A percentile compares a stretch with the other conserved stretches of the same genome.
These are phyloP conservation scores for Podospora comata DNA, from an alignment of 495 filamentous ascomycete species.

Conservation along the genomic window DNA sequence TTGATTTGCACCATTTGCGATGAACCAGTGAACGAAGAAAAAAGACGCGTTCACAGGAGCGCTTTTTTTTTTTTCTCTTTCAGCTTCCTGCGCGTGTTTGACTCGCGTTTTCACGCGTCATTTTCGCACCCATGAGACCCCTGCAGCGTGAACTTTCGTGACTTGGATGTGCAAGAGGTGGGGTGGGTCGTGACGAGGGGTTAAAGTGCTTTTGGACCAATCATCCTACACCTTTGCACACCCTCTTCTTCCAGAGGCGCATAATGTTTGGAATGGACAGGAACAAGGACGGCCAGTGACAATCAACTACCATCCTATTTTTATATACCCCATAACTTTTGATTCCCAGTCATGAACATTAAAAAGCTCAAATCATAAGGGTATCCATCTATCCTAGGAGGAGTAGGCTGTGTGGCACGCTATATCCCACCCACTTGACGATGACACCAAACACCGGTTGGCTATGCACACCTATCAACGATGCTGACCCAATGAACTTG, in stretches of 20 bases:
- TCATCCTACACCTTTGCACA: not conserved
- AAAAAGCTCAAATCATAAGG: not conserved
- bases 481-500: not conserved
- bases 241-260: not conserved
- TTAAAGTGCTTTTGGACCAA: slow-evolving; percentile 4
- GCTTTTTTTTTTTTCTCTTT: slow-evolving; percentile 12
- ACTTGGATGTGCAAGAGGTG: not conserved
- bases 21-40: not conserved
- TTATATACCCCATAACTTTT: slow-evolving; percentile 5
- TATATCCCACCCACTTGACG: not conserved
- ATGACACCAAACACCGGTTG: not conserved
- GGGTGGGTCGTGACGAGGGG: not conserved
- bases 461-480: not conserved
- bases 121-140: not conserved
- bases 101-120: slow-evolving; percentile 1
- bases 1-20: no score
- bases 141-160: not conserved
- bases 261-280: not conserved
- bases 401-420: not conserved
- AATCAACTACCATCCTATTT: not conserved
- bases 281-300: no score
- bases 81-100: not conserved
- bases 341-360: not conserved
- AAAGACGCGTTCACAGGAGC: not conserved
- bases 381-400: not conserved